phyloP scores from a whole-genome alignment of 2,329 filamentous ascomycete species.

The Mycosphaerelloides madeirae region DNA sequence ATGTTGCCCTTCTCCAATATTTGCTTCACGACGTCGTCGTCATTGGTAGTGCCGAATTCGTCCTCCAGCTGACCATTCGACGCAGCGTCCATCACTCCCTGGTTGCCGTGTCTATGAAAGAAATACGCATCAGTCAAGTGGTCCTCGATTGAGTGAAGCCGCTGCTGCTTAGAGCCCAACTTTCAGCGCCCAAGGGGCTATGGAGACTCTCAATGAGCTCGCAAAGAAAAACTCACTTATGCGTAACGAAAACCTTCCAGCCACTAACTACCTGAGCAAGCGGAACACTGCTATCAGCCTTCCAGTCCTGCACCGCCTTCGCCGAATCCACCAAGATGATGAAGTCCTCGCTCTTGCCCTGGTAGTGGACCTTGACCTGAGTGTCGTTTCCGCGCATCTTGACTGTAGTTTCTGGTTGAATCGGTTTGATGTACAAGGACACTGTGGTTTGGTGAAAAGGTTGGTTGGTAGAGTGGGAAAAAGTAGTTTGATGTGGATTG shows the following conservation, averaged over 20 bases:
- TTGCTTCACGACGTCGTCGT: slow-evolving; percentile 74
- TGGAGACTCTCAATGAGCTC: too few relatives aligned
- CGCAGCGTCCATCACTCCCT: slow-evolving; percentile 72
- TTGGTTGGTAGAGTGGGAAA: neutral
- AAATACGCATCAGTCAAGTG: too few relatives aligned
- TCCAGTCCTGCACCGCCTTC: slow-evolving; percentile 72
- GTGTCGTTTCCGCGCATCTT: slow-evolving; percentile 59
- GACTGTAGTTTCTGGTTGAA: slow-evolving; percentile 9
- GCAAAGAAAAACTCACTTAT: slow-evolving; percentile 64
- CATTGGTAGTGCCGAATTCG: slow-evolving; percentile 77
- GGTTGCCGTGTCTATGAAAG: slow-evolving; percentile 67
- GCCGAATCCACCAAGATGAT: slow-evolving; percentile 60
- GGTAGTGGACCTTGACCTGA: slow-evolving; percentile 78
- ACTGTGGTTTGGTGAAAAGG: neutral
- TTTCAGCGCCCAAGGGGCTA: neutral
- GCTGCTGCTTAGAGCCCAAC: too few relatives aligned
- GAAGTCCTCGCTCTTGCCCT: slow-evolving; percentile 67
- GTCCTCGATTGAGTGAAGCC: too few relatives aligned
- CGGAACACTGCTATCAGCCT: slow-evolving; percentile 70
- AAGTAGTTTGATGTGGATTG: slow-evolving; percentile 4
- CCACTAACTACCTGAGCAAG: slow-evolving; percentile 78
- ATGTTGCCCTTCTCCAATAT: slow-evolving; percentile 73
- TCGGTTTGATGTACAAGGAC: neutral
- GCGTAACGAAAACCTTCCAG: slow-evolving; percentile 85
- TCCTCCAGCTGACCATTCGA: slow-evolving; percentile 70